Conservation (phyloP, 768 basidiomycete genomes). For the Leccinellum luteum region DNA sequence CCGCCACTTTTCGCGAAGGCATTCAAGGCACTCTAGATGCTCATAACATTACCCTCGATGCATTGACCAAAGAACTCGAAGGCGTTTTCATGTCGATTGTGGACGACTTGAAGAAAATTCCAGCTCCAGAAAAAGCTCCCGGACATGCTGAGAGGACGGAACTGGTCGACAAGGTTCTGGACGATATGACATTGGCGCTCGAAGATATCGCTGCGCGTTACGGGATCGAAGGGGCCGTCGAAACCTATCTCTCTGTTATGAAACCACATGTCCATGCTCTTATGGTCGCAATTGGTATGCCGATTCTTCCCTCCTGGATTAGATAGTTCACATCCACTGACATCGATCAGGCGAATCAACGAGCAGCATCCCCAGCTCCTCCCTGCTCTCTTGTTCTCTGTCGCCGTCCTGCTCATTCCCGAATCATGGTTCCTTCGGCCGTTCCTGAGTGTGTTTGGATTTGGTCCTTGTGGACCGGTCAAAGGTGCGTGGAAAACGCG, state of each 20-base stretch:
- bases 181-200: slow-evolving; percentile 3
- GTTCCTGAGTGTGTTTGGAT: slow-evolving; percentile 12
- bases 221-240: slow-evolving; percentile 6
- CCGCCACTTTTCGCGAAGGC: slow-evolving; percentile 9
- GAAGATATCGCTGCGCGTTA: neutral
- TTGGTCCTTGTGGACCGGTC: slow-evolving; percentile 13
- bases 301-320: neutral
- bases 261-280: slow-evolving; percentile 7
- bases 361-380: slow-evolving; percentile 10
- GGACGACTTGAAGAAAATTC: slow-evolving; percentile 1
- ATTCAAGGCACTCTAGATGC: slow-evolving; percentile 9
- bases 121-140: neutral
- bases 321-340: neutral
- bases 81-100: slow-evolving; percentile 1
- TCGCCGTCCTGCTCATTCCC: slow-evolving; percentile 8
- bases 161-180: slow-evolving; percentile 7
- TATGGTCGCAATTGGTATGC: slow-evolving; percentile 11
- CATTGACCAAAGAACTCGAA: slow-evolving; percentile 12
- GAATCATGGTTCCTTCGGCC: slow-evolving; percentile 16
- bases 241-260: slow-evolving; percentile 1
- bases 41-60: slow-evolving; percentile 4
- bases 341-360: slow-evolving; percentile 10
- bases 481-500: slow-evolving; percentile 3
- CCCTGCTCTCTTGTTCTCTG: neutral
- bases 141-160: slow-evolving; percentile 1